A percentile compares a stretch with the other conserved stretches of the same genome.
phyloP scores from a whole-genome alignment of 139 green algal genomes.

The Picocystis salinarum region DNA sequence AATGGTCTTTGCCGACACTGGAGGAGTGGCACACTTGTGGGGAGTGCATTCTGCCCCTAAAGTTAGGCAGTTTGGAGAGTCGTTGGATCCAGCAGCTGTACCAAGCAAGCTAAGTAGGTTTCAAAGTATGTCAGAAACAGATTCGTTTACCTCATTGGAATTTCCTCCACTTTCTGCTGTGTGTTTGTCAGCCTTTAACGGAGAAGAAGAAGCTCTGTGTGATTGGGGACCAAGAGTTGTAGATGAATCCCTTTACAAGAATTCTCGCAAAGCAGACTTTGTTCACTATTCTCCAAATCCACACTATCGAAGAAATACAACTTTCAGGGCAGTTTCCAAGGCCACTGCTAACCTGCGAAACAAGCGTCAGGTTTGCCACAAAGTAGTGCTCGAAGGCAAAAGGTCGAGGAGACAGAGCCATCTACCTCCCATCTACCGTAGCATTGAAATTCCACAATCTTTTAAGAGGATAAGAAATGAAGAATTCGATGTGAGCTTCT shows the following conservation, averaged over 20 bases:
- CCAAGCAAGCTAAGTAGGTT: no score
- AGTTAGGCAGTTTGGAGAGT: no score
- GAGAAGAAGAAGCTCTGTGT: no score
- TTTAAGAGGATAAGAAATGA: conserved; percentile 2
- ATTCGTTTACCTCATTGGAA: no score
- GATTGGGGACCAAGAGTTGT: conserved; percentile 46
- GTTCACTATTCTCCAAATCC: conserved; percentile 65
- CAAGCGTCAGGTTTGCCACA: background rate
- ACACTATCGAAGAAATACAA: conserved; percentile 18
- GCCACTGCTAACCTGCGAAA: background rate
- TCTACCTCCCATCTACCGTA: conserved; percentile 2
- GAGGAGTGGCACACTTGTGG: no score
- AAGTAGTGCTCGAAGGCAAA: conserved; percentile 1
- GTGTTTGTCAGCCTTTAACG: no score
- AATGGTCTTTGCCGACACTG: no score
- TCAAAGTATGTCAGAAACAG: no score
- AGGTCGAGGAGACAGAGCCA: no score
- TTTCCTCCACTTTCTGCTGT: no score
- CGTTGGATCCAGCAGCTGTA: no score
- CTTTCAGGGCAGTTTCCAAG: background rate
- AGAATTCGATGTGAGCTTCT: conserved; percentile 34
- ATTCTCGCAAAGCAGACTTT: conserved; percentile 44
- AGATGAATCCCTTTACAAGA: conserved; percentile 24
- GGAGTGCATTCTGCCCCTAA: no score
- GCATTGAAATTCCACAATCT: background rate